Conservation (phyloP, 163 green algal species). For the Chloromonas sp. region DNA sequence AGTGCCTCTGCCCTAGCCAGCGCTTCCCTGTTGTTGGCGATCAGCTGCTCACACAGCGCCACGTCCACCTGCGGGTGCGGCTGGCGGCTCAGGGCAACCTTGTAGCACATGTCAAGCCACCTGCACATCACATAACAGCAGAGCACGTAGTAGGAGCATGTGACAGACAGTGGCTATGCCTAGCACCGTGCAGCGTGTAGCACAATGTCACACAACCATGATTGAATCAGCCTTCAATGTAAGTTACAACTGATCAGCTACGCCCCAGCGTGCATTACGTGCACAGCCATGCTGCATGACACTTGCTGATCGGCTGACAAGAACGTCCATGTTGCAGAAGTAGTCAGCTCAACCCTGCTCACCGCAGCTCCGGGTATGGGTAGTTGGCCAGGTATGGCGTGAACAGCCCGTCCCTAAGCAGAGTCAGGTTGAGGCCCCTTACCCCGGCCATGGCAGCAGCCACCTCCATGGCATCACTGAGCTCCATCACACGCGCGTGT, state of each 20-base stretch:
- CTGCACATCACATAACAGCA: background rate
- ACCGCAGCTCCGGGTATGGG: conserved; percentile 49
- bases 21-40: conserved; percentile 11
- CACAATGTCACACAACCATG: too few relatives aligned
- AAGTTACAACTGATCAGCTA: too few relatives aligned
- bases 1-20: conserved; percentile 30
- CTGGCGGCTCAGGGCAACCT: background rate
- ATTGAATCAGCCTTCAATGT: too few relatives aligned
- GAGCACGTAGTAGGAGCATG: background rate
- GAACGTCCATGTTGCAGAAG: too few relatives aligned
- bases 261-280: too few relatives aligned
- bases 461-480: background rate
- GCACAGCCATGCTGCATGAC: too few relatives aligned
- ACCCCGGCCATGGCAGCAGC: background rate
- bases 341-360: background rate
- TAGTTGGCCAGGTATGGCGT: conserved; percentile 39
- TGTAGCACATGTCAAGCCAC: background rate
- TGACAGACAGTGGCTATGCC: conserved; percentile 21
- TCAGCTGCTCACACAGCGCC: background rate
- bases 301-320: too few relatives aligned
- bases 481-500: background rate
- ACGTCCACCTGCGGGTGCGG: background rate
- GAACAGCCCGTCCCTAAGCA: conserved; percentile 46
- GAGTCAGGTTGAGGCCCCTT: conserved; percentile 14
- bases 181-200: too few relatives aligned